Evolutionary conservation across 768 basidiomycete species (phyloP), one percentile per base, ranked within the genome.

Genomic region (Xerocomus potaroensis): DNA sequence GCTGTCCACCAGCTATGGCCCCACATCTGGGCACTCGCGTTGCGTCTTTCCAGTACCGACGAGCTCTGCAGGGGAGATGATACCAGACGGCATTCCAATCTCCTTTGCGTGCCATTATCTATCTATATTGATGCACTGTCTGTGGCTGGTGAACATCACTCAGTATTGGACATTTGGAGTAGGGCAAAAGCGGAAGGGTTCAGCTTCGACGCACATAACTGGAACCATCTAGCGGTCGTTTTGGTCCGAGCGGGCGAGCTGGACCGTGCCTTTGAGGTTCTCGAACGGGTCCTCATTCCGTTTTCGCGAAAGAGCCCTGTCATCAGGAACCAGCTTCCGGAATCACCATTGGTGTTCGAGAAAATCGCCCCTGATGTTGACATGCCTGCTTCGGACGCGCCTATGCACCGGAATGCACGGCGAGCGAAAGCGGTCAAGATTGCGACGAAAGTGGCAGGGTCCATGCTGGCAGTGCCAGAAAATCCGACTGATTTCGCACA

Each of bases 121-220:
- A 83, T 91, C 54, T 84, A 83, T 65, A 80, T 96, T 50, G 83
- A 90, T 53, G 75, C 79, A 5, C 69, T 94, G 41, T 87, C 90
- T 2, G 65, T 70, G 3, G 76, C 75, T 0, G 85, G 84, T 2
- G 60, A 70, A 30, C 84, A 92, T 55, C 51, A 60, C 8, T 77
- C 82, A 48, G 74, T 94, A 36, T 76, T 82, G 14, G 58, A 61
- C 3, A 71, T 76, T 0, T 97, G 95, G 93, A 68, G 71, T n/a
- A 61, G 69, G 24, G 74, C 89, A 41, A 76, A 77, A 49, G 53
- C 64, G 10, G 65, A 72, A 9, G 88, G 89, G 2, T 86, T 94
- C 55, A 73, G 73, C 11, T 91, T 92, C 62, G 90, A 94, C 61
- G 77, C 87, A 11, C 82, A 87, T 57, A 97, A 96, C 63, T 98